A percentile compares a stretch with the other conserved stretches of the same genome.
Conservation (phyloP, 2,329 filamentous ascomycete genomes). For the Botrytis porri region DNA sequence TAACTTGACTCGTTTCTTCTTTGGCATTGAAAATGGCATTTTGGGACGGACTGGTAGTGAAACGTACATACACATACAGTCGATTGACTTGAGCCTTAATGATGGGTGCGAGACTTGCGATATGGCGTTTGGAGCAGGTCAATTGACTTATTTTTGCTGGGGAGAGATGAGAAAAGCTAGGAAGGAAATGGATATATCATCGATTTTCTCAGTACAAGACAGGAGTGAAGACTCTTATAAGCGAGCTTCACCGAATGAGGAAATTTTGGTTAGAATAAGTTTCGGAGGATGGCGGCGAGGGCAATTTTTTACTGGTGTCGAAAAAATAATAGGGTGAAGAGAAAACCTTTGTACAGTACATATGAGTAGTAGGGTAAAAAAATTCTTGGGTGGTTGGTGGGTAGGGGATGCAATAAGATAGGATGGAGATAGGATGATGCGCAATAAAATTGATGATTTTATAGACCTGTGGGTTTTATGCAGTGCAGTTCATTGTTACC, state of each 20-base stretch:
- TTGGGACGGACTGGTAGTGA: neutral
- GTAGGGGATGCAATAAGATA: neutral
- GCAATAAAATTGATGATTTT: neutral
- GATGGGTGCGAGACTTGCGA: neutral
- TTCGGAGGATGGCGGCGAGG: neutral
- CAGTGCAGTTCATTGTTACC: neutral
- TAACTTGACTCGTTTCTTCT: neutral
- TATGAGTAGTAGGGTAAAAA: slow-evolving; percentile 13
- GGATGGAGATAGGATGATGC: neutral
- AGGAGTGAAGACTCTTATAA: neutral
- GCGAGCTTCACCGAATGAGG: neutral
- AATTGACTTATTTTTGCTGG: neutral
- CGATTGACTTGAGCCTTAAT: slow-evolving; percentile 3
- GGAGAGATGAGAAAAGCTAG: neutral
- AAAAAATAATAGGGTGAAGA: neutral
- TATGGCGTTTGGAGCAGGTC: neutral
- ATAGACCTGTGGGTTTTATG: neutral
- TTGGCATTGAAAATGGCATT: neutral
- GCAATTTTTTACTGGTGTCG: neutral
- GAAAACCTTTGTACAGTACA: neutral
- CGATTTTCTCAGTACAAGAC: neutral
- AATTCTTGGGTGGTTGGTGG: neutral
- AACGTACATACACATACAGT: neutral
- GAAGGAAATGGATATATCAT: neutral
- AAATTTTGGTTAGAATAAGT: neutral